These are phyloP conservation scores for Musa troglodytarum DNA, from an alignment of 176 grass and related monocot genomes.

Conservation along the genomic window DNA sequence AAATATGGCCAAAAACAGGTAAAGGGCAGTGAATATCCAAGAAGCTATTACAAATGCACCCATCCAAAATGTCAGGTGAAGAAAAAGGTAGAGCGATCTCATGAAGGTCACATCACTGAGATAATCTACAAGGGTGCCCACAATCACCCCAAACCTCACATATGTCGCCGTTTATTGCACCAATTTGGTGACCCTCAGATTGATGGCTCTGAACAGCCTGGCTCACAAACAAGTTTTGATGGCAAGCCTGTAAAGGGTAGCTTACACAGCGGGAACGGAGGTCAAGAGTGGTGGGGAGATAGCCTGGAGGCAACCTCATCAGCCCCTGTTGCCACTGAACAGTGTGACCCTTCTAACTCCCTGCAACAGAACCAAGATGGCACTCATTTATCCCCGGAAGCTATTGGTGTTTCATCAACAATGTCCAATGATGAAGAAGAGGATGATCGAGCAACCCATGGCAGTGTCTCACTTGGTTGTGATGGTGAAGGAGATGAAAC, in stretches of 20 bases:
- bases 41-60: conserved; percentile 83
- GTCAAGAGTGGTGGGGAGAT: conserved; percentile 38
- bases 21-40: conserved; percentile 54
- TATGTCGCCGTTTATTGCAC: conserved; percentile 16
- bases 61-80: conserved; percentile 52
- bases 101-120: conserved; percentile 62
- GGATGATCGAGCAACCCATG: conserved; percentile 54
- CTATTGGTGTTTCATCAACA: conserved; percentile 50
- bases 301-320: conserved; percentile 29
- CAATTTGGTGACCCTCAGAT: conserved; percentile 16
- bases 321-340: conserved; percentile 22
- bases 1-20: conserved; percentile 85
- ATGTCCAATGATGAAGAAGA: conserved; percentile 72
- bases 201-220: conserved; percentile 26
- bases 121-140: conserved; percentile 80
- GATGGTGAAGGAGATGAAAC: conserved; percentile 70
- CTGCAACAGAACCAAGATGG: conserved; percentile 43
- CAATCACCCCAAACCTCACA: conserved; percentile 50
- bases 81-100: conserved; percentile 66
- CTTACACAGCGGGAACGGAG: conserved; percentile 18
- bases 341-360: conserved; percentile 30
- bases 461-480: conserved; percentile 36
- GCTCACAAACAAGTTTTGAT: conserved; percentile 22
- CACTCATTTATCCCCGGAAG: conserved; percentile 6
- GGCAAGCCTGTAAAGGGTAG: conserved; percentile 31